A percentile compares a stretch with the other conserved stretches of the same genome.
These are phyloP conservation scores for Mycotypha africana DNA, from an alignment of 371 early-diverging fungal species.

Conservation along the genomic window DNA sequence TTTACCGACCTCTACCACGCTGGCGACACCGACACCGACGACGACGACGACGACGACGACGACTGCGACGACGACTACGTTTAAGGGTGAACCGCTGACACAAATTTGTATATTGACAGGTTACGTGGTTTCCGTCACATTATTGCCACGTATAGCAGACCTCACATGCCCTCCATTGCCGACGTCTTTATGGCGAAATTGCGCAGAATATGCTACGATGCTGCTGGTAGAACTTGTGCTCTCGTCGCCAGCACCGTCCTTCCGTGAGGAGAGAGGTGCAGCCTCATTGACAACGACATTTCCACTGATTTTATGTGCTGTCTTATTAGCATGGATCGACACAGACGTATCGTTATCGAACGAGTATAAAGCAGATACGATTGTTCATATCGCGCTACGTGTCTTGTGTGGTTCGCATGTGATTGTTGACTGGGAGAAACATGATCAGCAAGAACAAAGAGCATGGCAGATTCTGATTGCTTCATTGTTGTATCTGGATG, in stretches of 20 bases:
- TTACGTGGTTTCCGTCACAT: slow-evolving; percentile 7
- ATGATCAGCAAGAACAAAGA: not conserved
- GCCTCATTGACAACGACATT: not conserved
- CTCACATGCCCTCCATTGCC: slow-evolving; percentile 7
- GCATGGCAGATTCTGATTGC: slow-evolving; percentile 17
- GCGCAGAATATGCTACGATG: slow-evolving; percentile 5
- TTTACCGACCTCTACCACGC: slow-evolving; percentile 3
- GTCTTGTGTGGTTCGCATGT: slow-evolving; percentile 1
- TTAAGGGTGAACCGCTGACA: not conserved
- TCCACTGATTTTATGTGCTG: slow-evolving; percentile 10
- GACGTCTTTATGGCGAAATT: slow-evolving; percentile 2
- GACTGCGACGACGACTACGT: not conserved
- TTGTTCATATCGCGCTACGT: slow-evolving; percentile 11
- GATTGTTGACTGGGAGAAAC: too few species aligned
- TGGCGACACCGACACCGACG: not conserved
- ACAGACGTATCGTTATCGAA: not conserved
- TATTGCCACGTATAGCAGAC: slow-evolving; percentile 3
- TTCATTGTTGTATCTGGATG: slow-evolving; percentile 14
- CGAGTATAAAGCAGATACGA: slow-evolving; percentile 3
- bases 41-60: slow-evolving; percentile 1
- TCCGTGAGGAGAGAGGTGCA: slow-evolving; percentile 3
- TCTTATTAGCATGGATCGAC: slow-evolving; percentile 14
- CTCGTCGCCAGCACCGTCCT: too few species aligned
- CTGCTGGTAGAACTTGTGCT: slow-evolving; percentile 7
- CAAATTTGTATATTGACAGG: slow-evolving; percentile 11